These are phyloP conservation scores for Aspergillus latus DNA, from an alignment of 2,329 filamentous ascomycete species.

Conservation along the genomic window DNA sequence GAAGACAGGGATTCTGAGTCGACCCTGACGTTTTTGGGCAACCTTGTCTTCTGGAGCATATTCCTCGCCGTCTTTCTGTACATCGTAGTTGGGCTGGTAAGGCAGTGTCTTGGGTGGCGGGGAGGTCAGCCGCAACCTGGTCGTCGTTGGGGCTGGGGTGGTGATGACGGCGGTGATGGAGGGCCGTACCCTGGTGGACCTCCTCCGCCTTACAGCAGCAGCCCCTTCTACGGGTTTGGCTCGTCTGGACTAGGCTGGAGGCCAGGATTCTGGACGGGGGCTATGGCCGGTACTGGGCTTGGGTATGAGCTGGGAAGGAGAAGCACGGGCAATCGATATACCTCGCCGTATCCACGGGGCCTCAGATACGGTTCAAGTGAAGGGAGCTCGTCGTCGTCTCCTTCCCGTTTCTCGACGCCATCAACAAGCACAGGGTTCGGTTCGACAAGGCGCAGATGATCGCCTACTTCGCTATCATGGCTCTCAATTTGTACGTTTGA, in stretches of 20 bases:
- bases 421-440: constrained; percentile 47
- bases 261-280: constrained; percentile 51
- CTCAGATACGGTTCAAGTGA: constrained; percentile 31
- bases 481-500: not conserved
- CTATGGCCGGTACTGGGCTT: constrained; percentile 42
- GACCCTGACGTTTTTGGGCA: constrained; percentile 20
- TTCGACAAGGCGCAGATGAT: constrained; percentile 43
- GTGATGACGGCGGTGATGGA: constrained; percentile 29
- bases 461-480: not conserved
- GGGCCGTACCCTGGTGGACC: constrained; percentile 24
- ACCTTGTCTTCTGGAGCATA: constrained; percentile 38
- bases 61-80: constrained; percentile 30
- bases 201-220: constrained; percentile 10
- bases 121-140: constrained; percentile 30
- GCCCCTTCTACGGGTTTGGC: not conserved
- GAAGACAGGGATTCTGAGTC: not conserved
- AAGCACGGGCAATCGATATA: constrained; percentile 9
- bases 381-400: constrained; percentile 32
- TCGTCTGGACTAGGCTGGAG: constrained; percentile 37
- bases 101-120: constrained; percentile 26
- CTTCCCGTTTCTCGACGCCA: constrained; percentile 34
- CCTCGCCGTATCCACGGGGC: constrained; percentile 20
- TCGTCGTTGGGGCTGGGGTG: constrained; percentile 36
- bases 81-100: constrained; percentile 28
- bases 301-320: constrained; percentile 44